Base-by-base conservation (phyloP, 2,329 filamentous ascomycete species). In the Salinomyces thailandicus region DNA sequence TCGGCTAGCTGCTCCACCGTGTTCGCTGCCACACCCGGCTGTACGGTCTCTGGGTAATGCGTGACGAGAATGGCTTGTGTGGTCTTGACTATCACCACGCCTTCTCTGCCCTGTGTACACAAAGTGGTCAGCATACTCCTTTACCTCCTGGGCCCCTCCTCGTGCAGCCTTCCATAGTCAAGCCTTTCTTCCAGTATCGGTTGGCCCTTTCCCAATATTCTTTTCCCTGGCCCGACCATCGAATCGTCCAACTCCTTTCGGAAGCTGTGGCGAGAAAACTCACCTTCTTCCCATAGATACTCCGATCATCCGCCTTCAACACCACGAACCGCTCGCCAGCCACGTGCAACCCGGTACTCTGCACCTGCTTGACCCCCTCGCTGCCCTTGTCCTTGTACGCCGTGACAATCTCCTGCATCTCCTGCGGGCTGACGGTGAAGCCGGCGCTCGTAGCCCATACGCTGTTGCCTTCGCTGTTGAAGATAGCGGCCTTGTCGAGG, bases 261-360 rank as follows among this genome's bases (percentile, higher is more conserved):
- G n/a, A n/a, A n/a, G n/a, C n/a, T n/a, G n/a, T n/a, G n/a, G n/a
- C n/a, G n/a, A n/a, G n/a, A n/a, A 24, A 26, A 58, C 68, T 44
- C 69, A 93, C 86, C 75, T 85, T 79, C 74, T 87, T 85, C 48
- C 77, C 84, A 63, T 93, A 93, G 53, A 93, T 64, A 66, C 77
- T 81, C 59, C 81, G 72, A 19, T 82, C 85, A 44, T 87, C 83
- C 35, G 79, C 75, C 58, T 75, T 78, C 59, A 84, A 72, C 57
- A 80, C 70, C 59, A 95, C 73, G 62, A 80, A 95, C 63, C 84
- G 82, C 58, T 80, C 76, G 47, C 81, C 82, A 33, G 64, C 77
- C 52, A 95, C 63, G 64, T 84, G 73, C 55, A 95, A 60, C 46
- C 89, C 89, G 15, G 79, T 77, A 36, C 68, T 64, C 52, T 79